Evolutionary conservation across 331 rosid species (phyloP).

Genomic region (Stylosanthes scabra): DNA sequence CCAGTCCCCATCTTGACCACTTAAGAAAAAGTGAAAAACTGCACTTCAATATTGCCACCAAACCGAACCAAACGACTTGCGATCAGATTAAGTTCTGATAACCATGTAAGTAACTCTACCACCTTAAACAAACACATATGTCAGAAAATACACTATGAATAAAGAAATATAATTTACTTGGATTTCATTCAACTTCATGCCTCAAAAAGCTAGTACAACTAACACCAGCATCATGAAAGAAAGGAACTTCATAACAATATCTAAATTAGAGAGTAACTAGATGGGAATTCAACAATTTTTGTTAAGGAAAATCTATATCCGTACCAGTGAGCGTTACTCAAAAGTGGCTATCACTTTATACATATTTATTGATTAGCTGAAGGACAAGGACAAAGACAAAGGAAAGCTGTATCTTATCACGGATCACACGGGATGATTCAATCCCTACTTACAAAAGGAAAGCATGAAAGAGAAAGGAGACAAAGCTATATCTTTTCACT

Average conservation of each 20-base stretch:
- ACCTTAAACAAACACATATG: conserved; percentile 28
- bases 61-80: conserved; percentile 2
- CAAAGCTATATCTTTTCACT: neutral
- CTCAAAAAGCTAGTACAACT: conserved; percentile 15
- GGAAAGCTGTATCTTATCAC: conserved; percentile 13
- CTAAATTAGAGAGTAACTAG: neutral
- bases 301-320: neutral
- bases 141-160: neutral
- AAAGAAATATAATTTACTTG: neutral
- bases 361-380: conserved; percentile 21
- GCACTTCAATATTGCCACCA: conserved; percentile 19
- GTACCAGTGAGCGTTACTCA: conserved; percentile 7
- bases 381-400: conserved; percentile 19
- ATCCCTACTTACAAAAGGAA: conserved; percentile 14
- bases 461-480: conserved; percentile 4
- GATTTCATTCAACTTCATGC: neutral
- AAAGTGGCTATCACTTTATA: neutral
- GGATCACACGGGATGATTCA: conserved; percentile 4
- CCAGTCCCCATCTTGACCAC: conserved; percentile 71
- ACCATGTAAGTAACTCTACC: conserved; percentile 34
- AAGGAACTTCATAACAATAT: neutral
- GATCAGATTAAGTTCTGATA: conserved; percentile 33
- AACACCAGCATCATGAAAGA: conserved; percentile 10
- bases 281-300: neutral
- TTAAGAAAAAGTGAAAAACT: conserved; percentile 41